A percentile compares a stretch with the other conserved stretches of the same genome.
These are phyloP conservation scores for Geranium rotundifolium DNA, from an alignment of 345 rosid genomes.

Conservation along the genomic window DNA sequence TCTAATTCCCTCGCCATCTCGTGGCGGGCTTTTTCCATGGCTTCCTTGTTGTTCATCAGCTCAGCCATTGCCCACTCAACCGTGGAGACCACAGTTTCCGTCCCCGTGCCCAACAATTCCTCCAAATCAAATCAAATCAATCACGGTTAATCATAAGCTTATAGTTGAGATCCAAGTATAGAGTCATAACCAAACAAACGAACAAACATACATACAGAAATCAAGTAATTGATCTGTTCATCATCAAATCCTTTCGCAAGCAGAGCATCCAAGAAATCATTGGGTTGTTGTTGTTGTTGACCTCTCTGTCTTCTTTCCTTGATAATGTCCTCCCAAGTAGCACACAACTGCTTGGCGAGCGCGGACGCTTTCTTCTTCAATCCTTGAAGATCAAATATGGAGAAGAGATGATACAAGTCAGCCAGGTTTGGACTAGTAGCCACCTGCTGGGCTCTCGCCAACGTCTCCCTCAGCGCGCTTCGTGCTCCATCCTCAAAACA, in stretches of 20 bases:
- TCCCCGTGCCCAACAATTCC: too few species aligned
- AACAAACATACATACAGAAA: conserved; percentile 2
- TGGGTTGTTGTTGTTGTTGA: too few species aligned
- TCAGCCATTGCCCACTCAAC: too few species aligned
- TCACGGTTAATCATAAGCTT: too few species aligned
- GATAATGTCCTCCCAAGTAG: conserved; percentile 4
- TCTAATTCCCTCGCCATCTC: too few species aligned
- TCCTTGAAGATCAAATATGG: conserved; percentile 10
- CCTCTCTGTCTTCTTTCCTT: conserved; percentile 13
- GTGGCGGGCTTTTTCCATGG: too few species aligned
- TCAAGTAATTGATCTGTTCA: conserved; percentile 12
- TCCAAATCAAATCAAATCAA: too few species aligned
- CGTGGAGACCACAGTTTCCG: too few species aligned
- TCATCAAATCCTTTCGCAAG: conserved; percentile 7
- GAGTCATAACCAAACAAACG: too few species aligned
- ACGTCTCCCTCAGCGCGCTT: not conserved
- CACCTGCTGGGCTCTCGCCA: not conserved
- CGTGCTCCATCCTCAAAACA: not conserved
- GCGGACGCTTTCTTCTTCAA: not conserved
- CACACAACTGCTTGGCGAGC: not conserved
- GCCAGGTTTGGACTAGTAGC: not conserved
- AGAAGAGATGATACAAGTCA: conserved; percentile 7
- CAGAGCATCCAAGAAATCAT: conserved; percentile 12
- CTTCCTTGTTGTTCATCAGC: too few species aligned
- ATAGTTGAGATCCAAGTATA: too few species aligned